Evolutionary conservation across 345 rosid species (phyloP).

Genomic region (Heritiera littoralis): DNA sequence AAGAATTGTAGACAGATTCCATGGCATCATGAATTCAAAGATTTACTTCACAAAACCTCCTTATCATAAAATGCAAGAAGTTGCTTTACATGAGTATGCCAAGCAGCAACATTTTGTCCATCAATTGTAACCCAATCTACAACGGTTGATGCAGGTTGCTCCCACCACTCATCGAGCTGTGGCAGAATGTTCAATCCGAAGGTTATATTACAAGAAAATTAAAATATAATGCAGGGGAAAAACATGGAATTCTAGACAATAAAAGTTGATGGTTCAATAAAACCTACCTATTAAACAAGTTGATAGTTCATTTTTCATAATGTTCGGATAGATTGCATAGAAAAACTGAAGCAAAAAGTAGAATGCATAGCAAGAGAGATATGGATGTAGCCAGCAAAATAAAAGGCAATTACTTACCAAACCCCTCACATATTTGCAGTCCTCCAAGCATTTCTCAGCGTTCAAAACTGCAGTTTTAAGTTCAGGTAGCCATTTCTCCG

Average conservation of each 20-base stretch:
- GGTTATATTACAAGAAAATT: constrained; percentile 8
- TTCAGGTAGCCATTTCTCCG: constrained; percentile 87
- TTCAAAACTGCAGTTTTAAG: constrained; percentile 65
- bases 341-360: neutral
- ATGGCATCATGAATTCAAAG: neutral
- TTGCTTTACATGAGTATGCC: constrained; percentile 93
- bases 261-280: neutral
- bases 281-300: no score
- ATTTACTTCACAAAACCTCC: constrained; percentile 40
- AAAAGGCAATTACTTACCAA: constrained; percentile 60
- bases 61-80: constrained; percentile 83
- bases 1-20: neutral
- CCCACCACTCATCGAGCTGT: constrained; percentile 97
- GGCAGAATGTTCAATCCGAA: constrained; percentile 15
- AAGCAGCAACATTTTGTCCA: constrained; percentile 77
- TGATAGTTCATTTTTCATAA: neutral
- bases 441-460: constrained; percentile 71
- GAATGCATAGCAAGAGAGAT: neutral
- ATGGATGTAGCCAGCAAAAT: neutral
- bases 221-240: neutral
- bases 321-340: neutral
- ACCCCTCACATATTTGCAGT: constrained; percentile 75
- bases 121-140: constrained; percentile 91
- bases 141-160: constrained; percentile 88
- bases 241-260: neutral